A percentile compares a stretch with the other conserved stretches of the same genome.
Conservation (phyloP, 306 rosid genomes). For the Sophora flavescens region DNA sequence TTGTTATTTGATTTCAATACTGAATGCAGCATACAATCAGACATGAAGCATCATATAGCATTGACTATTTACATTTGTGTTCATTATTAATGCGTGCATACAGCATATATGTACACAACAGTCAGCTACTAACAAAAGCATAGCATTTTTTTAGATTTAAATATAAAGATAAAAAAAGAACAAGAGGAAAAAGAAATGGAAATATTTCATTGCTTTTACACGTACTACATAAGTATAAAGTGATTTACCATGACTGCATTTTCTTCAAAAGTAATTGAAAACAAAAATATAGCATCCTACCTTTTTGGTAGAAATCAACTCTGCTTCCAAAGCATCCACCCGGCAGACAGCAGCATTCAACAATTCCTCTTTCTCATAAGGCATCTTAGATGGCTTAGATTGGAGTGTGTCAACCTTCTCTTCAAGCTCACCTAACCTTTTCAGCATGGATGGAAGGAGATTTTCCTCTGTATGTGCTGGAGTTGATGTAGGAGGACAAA, state of each 20-base stretch:
- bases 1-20: neutral
- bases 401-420: constrained; percentile 86
- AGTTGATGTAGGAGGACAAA: constrained; percentile 56
- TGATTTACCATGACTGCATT: constrained; percentile 9
- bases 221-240: constrained; percentile 14
- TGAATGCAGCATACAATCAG: neutral
- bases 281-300: constrained; percentile 47
- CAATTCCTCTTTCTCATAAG: constrained; percentile 90
- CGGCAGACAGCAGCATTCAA: constrained; percentile 97
- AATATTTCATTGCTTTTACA: constrained; percentile 34
- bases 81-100: constrained; percentile 9
- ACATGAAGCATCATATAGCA: constrained; percentile 5
- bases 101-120: neutral
- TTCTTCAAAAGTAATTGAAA: neutral
- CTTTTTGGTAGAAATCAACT: constrained; percentile 95
- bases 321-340: constrained; percentile 98
- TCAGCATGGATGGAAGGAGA: constrained; percentile 69
- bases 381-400: constrained; percentile 95
- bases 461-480: constrained; percentile 58
- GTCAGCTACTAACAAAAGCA: constrained; percentile 8
- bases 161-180: neutral
- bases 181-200: neutral
- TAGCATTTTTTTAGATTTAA: constrained; percentile 1
- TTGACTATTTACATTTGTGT: neutral
- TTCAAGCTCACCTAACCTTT: constrained; percentile 87